Evolutionary conservation across 106 monocot species (phyloP), one percentile per base, ranked within the genome.

Genomic region (Cymbidium sinense): DNA sequence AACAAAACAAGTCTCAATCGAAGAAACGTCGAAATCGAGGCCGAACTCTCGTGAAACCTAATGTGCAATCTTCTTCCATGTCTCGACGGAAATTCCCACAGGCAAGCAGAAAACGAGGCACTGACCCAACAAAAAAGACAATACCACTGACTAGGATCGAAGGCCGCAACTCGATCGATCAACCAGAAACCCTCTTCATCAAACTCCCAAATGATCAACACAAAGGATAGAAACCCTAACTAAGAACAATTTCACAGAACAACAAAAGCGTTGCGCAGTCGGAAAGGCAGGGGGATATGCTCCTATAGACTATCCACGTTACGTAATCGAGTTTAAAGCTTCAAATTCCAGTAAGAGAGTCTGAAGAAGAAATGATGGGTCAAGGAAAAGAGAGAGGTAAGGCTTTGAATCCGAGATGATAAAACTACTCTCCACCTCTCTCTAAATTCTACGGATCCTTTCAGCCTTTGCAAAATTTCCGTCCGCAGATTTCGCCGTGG

Each of bases 41-140:
- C 34, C 35, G 34, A 35, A 71, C 71, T 37, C 35, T 34, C 31
- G 34, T 19, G 35, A 20, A 71, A n/a, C 35, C n/a, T 64, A 64
- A 71, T 15, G 15, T 71, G 71, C 71, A 71, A 31, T 71, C 71
- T 15, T 71, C 71, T 25, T 71, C 71, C 71, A 71, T 71, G 34
- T 34, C 71, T n/a, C 35, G 5, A 18, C 6, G 41, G 8, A 41
- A 41, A 41, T 5, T 9, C 41, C 41, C 41, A 41, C 41, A 41
- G 41, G 8, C 41, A 41, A 41, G 41, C 41, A 41, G 8, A 41
- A 41, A 39, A 41, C 8, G 9, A 41, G 41, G n/a, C n/a, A 10
- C n/a, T 25, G 28, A 25, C 27, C 64, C n/a, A 64, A 7, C n/a
- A 0, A 0, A 54, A 54, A 54, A 21, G 20, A 54, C 54, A 54